Conservation (phyloP, 352 stramenopile genomes). For the Globisporangium nunn region DNA sequence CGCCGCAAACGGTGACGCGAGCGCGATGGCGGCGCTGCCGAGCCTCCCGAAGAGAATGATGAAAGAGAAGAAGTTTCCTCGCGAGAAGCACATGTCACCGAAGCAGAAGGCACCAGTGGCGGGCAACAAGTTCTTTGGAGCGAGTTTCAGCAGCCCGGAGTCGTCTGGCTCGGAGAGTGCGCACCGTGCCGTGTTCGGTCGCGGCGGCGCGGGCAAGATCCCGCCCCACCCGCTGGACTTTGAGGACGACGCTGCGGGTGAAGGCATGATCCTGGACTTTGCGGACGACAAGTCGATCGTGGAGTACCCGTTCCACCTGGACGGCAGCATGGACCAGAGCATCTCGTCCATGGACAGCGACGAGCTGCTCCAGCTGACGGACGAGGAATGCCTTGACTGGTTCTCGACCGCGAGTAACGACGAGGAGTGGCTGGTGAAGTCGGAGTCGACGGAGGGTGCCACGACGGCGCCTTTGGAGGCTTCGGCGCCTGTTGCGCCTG, state of each 20-base stretch:
- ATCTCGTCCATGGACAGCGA: conserved; percentile 74
- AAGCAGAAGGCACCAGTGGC: conserved; percentile 59
- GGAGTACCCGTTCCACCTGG: conserved; percentile 52
- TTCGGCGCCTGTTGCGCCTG: too few relatives aligned
- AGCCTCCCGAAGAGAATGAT: conserved; percentile 64
- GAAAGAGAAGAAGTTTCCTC: conserved; percentile 50
- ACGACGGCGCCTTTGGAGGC: not conserved
- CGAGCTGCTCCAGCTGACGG: conserved; percentile 69
- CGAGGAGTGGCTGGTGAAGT: conserved; percentile 18
- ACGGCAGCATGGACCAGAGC: conserved; percentile 24
- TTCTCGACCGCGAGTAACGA: conserved; percentile 45
- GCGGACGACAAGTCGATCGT: conserved; percentile 57
- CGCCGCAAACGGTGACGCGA: conserved; percentile 7
- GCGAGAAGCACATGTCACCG: conserved; percentile 62
- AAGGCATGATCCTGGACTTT: conserved; percentile 74
- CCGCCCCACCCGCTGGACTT: conserved; percentile 50
- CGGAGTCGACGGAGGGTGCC: conserved; percentile 6
- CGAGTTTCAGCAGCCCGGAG: conserved; percentile 14
- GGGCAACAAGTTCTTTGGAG: conserved; percentile 33
- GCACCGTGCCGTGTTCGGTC: conserved; percentile 25
- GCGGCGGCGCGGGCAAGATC: conserved; percentile 12
- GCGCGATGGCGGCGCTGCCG: conserved; percentile 20
- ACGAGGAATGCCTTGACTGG: conserved; percentile 77
- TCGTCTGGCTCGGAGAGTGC: conserved; percentile 26
- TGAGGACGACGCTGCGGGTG: conserved; percentile 24